A percentile compares a stretch with the other conserved stretches of the same genome.
These are phyloP conservation scores for Chalaropsis thielavioides DNA, from an alignment of 2,329 filamentous ascomycete genomes.

Conservation along the genomic window DNA sequence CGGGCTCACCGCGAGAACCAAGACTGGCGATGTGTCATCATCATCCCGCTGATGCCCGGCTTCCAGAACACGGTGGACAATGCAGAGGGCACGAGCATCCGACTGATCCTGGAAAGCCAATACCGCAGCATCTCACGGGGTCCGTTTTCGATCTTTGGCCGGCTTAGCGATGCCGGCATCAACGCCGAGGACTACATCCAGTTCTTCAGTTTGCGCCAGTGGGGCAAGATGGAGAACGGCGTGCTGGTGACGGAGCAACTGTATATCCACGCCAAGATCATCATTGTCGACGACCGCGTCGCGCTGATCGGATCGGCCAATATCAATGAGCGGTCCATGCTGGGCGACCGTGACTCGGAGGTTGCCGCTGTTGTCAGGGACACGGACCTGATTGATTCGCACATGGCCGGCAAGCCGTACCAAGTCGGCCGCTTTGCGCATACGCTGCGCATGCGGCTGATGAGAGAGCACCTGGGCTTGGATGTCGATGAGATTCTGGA, in stretches of 20 bases:
- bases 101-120: constrained; percentile 93
- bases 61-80: constrained; percentile 95
- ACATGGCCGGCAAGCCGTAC: constrained; percentile 81
- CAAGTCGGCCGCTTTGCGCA: constrained; percentile 85
- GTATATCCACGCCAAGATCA: constrained; percentile 95
- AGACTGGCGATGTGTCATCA: constrained; percentile 75
- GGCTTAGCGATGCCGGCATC: constrained; percentile 63
- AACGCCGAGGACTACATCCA: constrained; percentile 91
- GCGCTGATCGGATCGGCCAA: constrained; percentile 95
- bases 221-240: constrained; percentile 80
- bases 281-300: constrained; percentile 86
- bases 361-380: constrained; percentile 81
- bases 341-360: constrained; percentile 84
- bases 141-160: constrained; percentile 79
- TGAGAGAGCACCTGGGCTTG: constrained; percentile 92
- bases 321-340: constrained; percentile 94
- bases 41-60: constrained; percentile 94
- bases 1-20: constrained; percentile 71
- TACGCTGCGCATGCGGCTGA: constrained; percentile 78
- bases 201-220: constrained; percentile 84
- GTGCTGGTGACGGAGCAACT: constrained; percentile 85
- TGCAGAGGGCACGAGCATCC: constrained; percentile 84
- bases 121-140: constrained; percentile 92
- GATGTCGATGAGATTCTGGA: constrained; percentile 86
- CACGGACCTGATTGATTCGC: constrained; percentile 81